Base-by-base conservation (phyloP, 176 grass and related monocot genomes). In the Phoenix dactylifera region DNA sequence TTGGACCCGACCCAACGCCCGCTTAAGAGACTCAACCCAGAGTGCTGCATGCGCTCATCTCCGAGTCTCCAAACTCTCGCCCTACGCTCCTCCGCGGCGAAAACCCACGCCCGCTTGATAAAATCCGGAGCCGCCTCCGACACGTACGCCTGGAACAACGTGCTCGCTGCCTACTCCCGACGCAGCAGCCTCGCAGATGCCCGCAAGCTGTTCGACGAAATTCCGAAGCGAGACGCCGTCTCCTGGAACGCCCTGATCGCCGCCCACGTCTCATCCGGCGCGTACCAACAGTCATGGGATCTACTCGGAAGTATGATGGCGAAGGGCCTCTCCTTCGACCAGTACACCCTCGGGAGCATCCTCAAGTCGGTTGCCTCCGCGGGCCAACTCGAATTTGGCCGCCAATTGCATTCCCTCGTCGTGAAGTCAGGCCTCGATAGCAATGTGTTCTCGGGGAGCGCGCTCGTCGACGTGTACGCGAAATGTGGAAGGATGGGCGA, bases 191-290 rank as follows among this genome's bases (percentile, higher is more conserved):
- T 73, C 16, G 58, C 18, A 2, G 53, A 69, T 28, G 72, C 71
- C 51, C 25, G 78, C 67, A 35, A 35, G 3, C 17, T 89, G 71
- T 89, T 89, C 82, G 78, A 82, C 19, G 75, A 79, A 51, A 85
- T 82, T 19, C 78, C 74, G 5, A 15, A 12, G 25, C 82, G 59
- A 1, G 86, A 85, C 49, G 26, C 60, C 3, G 82, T 62, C 59
- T 82, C 86, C 26, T 85, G 82, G 86, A 89, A 89, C 71, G 56
- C 86, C 44, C 72, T 89, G 29, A 74, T 89, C 68, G 60, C 82
- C 0, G 77, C 82, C 0, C 59, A 85, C 5, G 78, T 82, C 59
- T 50, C 75, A 0, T 73, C 63, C 1, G 54, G 54, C 2, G 73
- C 74, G 60, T 54, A 82, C 17, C 3, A 12, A 2, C 56, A 39